phyloP scores from a whole-genome alignment of 2,329 filamentous ascomycete species.

The Alternaria brassicae region DNA sequence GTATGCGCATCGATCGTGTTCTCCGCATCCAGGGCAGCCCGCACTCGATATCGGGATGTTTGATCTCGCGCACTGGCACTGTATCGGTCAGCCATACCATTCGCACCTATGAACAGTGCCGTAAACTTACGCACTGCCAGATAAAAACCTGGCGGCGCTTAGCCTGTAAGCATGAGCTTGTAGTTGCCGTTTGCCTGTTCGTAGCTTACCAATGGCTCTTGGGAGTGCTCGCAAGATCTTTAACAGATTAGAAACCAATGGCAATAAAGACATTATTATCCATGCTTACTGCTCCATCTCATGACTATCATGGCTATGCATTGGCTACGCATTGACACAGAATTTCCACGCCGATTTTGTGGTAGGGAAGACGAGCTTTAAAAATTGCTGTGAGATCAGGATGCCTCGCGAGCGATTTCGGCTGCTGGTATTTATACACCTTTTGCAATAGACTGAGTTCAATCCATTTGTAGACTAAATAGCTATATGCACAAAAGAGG shows the following conservation, averaged over 20 bases:
- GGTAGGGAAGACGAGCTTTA: neutral
- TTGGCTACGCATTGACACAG: neutral
- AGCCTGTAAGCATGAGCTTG: neutral
- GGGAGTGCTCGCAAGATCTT: neutral
- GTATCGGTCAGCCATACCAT: neutral
- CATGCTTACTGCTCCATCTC: neutral
- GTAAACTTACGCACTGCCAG: conserved; percentile 4
- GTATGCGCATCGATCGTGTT: conserved; percentile 1
- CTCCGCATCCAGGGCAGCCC: conserved; percentile 7
- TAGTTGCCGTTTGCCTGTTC: neutral
- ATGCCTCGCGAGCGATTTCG: neutral
- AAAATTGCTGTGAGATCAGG: neutral
- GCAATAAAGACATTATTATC: neutral
- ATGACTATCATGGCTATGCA: neutral
- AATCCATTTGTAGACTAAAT: no score
- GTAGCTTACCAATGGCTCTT: neutral
- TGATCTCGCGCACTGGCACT: conserved; percentile 3
- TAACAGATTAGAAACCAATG: neutral
- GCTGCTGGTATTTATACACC: no score
- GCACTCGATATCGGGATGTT: conserved; percentile 1
- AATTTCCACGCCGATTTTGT: neutral
- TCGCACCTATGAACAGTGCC: neutral
- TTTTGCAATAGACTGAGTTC: no score
- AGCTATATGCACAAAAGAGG: no score
- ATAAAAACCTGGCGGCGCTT: conserved; percentile 5